Conservation (phyloP, 2,329 filamentous ascomycete species). For the Sarocladium strictum region DNA sequence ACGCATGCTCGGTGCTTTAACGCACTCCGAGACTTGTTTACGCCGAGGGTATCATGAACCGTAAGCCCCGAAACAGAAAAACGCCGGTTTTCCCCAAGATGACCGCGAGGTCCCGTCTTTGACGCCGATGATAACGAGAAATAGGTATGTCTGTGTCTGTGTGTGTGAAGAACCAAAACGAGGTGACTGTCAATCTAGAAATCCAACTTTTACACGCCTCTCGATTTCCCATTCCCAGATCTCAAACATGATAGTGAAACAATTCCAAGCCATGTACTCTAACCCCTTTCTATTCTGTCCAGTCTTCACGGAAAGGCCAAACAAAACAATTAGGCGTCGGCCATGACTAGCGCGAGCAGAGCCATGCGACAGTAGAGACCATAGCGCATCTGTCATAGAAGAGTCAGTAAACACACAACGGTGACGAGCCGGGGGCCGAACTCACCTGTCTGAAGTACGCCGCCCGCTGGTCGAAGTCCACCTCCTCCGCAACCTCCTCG, state of each 20-base stretch:
- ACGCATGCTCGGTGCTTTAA: constrained; percentile 9
- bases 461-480: constrained; percentile 93
- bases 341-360: constrained; percentile 86
- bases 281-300: neutral
- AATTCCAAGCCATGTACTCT: neutral
- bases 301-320: neutral
- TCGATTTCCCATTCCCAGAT: neutral
- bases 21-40: neutral
- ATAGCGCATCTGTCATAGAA: constrained; percentile 73
- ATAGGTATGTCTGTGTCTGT: neutral
- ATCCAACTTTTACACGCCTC: constrained; percentile 9
- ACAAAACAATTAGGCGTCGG: constrained; percentile 15
- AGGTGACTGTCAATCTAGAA: constrained; percentile 9
- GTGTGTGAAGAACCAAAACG: constrained; percentile 11
- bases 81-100: neutral
- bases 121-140: neutral
- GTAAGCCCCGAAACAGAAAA: neutral
- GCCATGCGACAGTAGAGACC: constrained; percentile 98
- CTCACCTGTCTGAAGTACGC: constrained; percentile 99
- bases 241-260: neutral
- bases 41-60: neutral
- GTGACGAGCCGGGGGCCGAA: constrained; percentile 16
- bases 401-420: constrained; percentile 33
- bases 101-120: constrained; percentile 8
- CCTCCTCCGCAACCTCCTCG: constrained; percentile 87